Evolutionary conservation across 495 filamentous ascomycete species (phyloP), one percentile per base, ranked within the genome.

Genomic region (Staphylotrichum longicolle): DNA sequence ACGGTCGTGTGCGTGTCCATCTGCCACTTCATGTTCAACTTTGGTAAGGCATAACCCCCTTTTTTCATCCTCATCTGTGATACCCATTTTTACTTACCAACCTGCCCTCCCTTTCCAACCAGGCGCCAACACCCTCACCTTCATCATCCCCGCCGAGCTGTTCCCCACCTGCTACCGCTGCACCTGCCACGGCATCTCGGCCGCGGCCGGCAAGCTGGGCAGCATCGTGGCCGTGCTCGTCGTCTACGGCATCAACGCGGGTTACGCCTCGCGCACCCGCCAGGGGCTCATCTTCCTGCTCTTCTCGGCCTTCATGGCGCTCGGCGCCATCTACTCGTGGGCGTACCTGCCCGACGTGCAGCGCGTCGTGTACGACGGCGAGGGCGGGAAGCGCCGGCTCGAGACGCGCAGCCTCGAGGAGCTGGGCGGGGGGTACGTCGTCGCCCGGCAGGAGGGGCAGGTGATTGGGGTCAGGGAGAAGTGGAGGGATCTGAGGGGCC

Each of bases 101-200:
- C 1, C 20, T 27, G 20, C 20, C 20, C 20, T 27, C n/a, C 34
- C 14, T 32, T 15, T 30, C 3, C n/a, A 27, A 27, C 20, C 37
- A 75, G 73, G 90, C 3, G 91, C 92, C 48, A 96, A 96, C 74
- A 84, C 88, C 34, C 93, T 91, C 4, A 96, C 91, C 9, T 96
- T 96, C 82, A 89, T 96, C 66, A 89, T 96, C 1, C 91, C 92
- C 9, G 91, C 89, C 30, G 92, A 96, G 68, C 86, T 88, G 60
- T 96, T 93, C 82, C 92, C 92, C 0, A 96, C 92, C 0, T 85
- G 88, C 37, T 94, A 93, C 75, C 83, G 92, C 10, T 90, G 85
- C 37, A 91, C 89, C 42, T 90, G 86, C 40, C 91, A 96, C 76
- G 92, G 92, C 59, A 85, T 96, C 72, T 91, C 88, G 5, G 92